A percentile compares a stretch with the other conserved stretches of the same genome.
Conservation (phyloP, 73 alveolate species). For the Tetrahymena malaccensis region DNA sequence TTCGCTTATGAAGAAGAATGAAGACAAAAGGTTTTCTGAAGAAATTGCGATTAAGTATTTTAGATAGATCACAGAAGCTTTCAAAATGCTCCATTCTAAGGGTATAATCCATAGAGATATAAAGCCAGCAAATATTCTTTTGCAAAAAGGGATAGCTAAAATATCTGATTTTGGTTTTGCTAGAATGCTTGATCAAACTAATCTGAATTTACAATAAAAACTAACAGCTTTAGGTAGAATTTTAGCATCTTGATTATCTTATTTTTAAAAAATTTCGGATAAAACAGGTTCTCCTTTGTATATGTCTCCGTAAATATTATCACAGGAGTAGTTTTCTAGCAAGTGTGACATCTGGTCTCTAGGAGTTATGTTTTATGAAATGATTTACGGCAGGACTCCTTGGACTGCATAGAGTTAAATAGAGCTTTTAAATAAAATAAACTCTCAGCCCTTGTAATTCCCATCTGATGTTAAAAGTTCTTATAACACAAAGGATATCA, state of each 20-base stretch:
- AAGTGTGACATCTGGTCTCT: background rate
- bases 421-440: background rate
- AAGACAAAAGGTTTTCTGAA: conserved; percentile 14
- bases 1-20: background rate
- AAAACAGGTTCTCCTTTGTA: background rate
- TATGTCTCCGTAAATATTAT: background rate
- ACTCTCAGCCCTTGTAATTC: background rate
- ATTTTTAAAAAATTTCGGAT: background rate
- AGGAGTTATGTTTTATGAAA: background rate
- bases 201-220: background rate
- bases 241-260: background rate
- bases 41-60: conserved; percentile 7
- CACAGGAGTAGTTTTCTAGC: background rate
- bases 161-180: conserved; percentile 40
- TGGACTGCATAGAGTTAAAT: background rate
- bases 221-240: background rate
- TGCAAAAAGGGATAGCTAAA: conserved; percentile 13
- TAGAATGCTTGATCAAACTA: background rate
- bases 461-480: background rate
- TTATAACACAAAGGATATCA: background rate
- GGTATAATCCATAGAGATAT: conserved; percentile 37
- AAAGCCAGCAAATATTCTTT: conserved; percentile 31
- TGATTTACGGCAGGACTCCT: background rate
- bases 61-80: conserved; percentile 4
- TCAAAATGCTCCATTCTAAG: conserved; percentile 5